Base-by-base conservation (phyloP, 2,329 filamentous ascomycete genomes). In the Fusarium cicatricum region DNA sequence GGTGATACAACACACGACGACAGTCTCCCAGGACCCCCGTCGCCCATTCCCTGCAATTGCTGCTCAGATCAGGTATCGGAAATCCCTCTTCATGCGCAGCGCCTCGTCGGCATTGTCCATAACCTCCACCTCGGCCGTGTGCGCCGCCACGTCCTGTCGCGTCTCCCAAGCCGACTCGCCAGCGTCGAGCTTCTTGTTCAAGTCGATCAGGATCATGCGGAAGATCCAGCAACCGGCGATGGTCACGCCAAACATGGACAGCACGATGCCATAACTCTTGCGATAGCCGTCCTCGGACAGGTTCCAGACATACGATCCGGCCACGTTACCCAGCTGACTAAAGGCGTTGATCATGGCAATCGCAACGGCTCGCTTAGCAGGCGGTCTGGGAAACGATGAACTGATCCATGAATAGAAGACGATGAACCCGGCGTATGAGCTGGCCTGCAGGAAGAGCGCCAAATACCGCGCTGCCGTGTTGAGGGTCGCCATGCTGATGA, bases 201-300 rank as follows among this genome's bases (percentile, higher is more conserved):
- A 67, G 49, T 73, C 69, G 6, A 69, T 51, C 5, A 85, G 75
- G 50, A 84, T 78, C 60, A 74, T 52, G 16, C 78, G 76, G 74
- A 85, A 80, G 28, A 72, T 52, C 45, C 72, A 77, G 70, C 80
- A 86, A 5, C 83, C 84, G 0, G 77, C 31, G 28, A 86, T 80
- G 0, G 85, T 84, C 34, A 85, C 64, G 4, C 83, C 84, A 65
- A 87, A 88, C 85, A 88, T 88, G 66, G 83, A 77, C 12, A 82
- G 80, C 5, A 88, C 86, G 52, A 89, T 85, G 4, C 84, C 85
- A 64, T 88, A 88, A 57, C 84, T 87, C 74, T 84, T 82, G 60
- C 85, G 80, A 75, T 80, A 88, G 0, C 86, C 86, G 58, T 88
- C 81, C 0, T 80, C 84, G 19, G 77, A 74, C 43, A 88, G 76